phyloP scores from a whole-genome alignment of 73 alveolate genomes.

The Blepharisma stoltei region DNA sequence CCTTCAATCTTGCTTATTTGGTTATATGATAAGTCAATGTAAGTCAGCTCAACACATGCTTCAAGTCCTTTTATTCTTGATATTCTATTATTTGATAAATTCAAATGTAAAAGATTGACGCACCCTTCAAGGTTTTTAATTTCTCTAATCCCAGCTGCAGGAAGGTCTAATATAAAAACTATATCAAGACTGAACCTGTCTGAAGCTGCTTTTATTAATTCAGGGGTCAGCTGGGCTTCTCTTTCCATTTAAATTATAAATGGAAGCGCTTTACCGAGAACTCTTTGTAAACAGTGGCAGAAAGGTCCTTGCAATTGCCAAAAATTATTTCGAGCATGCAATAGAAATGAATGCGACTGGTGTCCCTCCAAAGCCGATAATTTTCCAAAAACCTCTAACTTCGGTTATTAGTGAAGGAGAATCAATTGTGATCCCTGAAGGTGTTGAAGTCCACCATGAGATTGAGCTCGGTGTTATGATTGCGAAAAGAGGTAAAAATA shows the following conservation, averaged over 20 bases:
- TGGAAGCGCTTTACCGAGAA: neutral
- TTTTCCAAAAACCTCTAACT: slow-evolving; percentile 59
- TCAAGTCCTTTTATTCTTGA: slow-evolving; percentile 23
- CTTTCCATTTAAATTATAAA: slow-evolving; percentile 6
- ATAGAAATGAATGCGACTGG: slow-evolving; percentile 62
- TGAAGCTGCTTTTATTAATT: neutral
- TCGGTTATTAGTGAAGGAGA: slow-evolving; percentile 34
- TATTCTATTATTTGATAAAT: slow-evolving; percentile 9
- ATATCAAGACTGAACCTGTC: slow-evolving; percentile 19
- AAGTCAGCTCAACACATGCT: neutral
- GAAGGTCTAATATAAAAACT: slow-evolving; percentile 9
- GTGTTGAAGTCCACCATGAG: slow-evolving; percentile 75
- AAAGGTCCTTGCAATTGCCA: slow-evolving; percentile 72
- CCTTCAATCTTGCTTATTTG: slow-evolving; percentile 15
- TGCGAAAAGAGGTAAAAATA: slow-evolving; percentile 52
- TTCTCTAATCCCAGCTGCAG: slow-evolving; percentile 15
- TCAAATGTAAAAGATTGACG: neutral
- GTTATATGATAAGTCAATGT: neutral
- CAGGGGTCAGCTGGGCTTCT: slow-evolving; percentile 14
- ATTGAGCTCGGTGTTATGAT: slow-evolving; percentile 75
- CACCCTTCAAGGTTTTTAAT: neutral
- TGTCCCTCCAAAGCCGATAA: slow-evolving; percentile 67
- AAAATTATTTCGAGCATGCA: slow-evolving; percentile 69
- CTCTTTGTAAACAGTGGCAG: neutral
- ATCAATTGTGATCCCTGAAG: slow-evolving; percentile 25